Evolutionary conservation across 768 basidiomycete species (phyloP).

Genomic region (Lactifluus piperatus): DNA sequence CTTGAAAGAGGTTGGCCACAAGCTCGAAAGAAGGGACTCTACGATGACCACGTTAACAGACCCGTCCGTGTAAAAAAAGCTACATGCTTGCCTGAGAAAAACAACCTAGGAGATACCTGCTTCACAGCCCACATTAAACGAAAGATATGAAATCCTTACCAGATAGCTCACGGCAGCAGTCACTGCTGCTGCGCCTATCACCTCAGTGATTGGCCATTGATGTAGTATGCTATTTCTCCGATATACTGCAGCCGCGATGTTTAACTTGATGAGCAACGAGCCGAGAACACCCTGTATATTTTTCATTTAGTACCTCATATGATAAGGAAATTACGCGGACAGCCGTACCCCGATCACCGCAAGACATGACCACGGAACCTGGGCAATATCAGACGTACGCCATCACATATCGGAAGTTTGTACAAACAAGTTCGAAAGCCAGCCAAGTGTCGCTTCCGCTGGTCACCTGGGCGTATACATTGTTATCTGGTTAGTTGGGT

Average conservation of each 20-base stretch:
- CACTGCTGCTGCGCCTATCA: constrained; percentile 49
- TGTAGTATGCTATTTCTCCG: constrained; percentile 45
- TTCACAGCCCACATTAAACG: background rate
- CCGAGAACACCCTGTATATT: constrained; percentile 50
- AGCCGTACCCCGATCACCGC: constrained; percentile 50
- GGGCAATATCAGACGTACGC: background rate
- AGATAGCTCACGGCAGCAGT: constrained; percentile 67
- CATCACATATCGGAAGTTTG: background rate
- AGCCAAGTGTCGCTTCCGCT: constrained; percentile 54
- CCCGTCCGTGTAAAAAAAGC: background rate
- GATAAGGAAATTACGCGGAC: background rate
- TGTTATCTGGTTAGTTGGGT: background rate
- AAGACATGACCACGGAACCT: constrained; percentile 66
- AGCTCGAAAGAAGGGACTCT: constrained; percentile 73
- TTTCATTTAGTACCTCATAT: constrained; percentile 1
- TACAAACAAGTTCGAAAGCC: constrained; percentile 58
- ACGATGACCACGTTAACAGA: background rate
- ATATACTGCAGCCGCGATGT: constrained; percentile 54
- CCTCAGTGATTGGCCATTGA: constrained; percentile 60
- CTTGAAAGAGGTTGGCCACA: constrained; percentile 75
- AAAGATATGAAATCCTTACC: constrained; percentile 26
- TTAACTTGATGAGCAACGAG: constrained; percentile 55
- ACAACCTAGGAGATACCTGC: constrained; percentile 40
- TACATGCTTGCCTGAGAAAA: constrained; percentile 42
- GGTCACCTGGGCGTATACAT: constrained; percentile 36